Evolutionary conservation across 1,139 yeast genomes (phyloP), one percentile per base, ranked within the genome.

Genomic region (Pichia terricola): DNA sequence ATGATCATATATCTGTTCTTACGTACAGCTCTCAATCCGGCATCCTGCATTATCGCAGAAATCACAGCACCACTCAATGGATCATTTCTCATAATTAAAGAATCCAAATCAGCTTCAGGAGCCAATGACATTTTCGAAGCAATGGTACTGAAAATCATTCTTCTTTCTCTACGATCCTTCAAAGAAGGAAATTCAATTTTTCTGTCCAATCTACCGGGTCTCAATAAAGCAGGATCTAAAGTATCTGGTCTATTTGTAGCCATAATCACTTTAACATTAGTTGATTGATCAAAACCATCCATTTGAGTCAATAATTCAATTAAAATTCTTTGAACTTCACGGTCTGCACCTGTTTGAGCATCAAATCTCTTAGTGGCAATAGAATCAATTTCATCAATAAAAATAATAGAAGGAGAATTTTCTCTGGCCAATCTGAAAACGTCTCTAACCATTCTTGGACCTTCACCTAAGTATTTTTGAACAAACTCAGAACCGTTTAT

Each of bases 11-110:
- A 91, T 67, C 99, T 80, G 66, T 91, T 91, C 72, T 91, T 91
- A 69, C 99, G 82, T 41, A 94, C 97, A 1, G 99, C 99, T 57
- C 97, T 79, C 56, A 94, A 75, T 53, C 99, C 99, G 30, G 99
- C 99, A 68, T 94, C 99, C 74, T 94, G 98, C 98, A 94, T 91
- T 56, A 94, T 91, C 28, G 98, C 98, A 32, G 98, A 97, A 62
- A 94, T 94, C 48, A 89, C 79, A 6, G 99, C 98, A 58, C 99
- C 99, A 37, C 96, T 85, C 50, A 94, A 73, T 38, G 98, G 96
- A 63, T 91, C 98, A 62, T 94, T 94, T 65, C 98, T 83, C 57
- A 88, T 79, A 56, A 94, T 91, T 55, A 94, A 75, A 28, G 96
- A 83, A 66, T 94, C 98, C 58, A 94, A 75, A 62, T 94, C 99